Base-by-base conservation (phyloP, 1,139 yeast genomes). In the Diutina ranongensis region DNA sequence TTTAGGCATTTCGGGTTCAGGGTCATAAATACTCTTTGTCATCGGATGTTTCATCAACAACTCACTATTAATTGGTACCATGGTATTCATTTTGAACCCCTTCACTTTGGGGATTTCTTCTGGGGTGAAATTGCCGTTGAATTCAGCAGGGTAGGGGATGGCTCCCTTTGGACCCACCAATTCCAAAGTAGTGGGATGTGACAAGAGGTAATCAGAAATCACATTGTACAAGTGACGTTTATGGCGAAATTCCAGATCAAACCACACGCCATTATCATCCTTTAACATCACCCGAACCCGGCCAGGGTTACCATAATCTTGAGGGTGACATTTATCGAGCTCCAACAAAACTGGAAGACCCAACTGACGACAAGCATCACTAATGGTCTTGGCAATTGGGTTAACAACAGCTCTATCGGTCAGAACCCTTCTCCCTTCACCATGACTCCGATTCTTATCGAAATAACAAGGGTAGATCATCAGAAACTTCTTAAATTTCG, bases 231-330 rank as follows among this genome's bases (percentile, higher is more conserved):
- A 64, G 46, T 76, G 79, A 54, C 94, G 76, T 60, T 89, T 89
- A 54, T 76, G 80, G 44, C 64, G 63, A 51, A 70, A 62, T 44
- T 71, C 62, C 31, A 61, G 52, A 48, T 68, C 69, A 10, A 57
- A 60, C 2, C 63, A 57, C 27, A 65, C 60, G 44, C 64, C 64
- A 16, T 78, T 76, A 31, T 69, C 61, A 45, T 56, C 57, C 55
- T 78, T 80, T 36, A 84, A 55, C 45, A 78, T 65, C 19, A 88
- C 84, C 54, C 95, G 75, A 35, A 92, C 92, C 55, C 97, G 74
- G 13, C 98, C 98, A 1, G 97, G 94, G 59, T 92, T 92, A 50
- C 97, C 95, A 74, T 84, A 92, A 64, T 92, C 98, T 60, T 88
- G 95, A 10, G 98, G 98, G 63, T 92, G 98, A 3, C 83, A 65